A percentile compares a stretch with the other conserved stretches of the same genome.
These are phyloP conservation scores for Eimeria necatrix DNA, from an alignment of 169 alveolate genomes.

Conservation along the genomic window DNA sequence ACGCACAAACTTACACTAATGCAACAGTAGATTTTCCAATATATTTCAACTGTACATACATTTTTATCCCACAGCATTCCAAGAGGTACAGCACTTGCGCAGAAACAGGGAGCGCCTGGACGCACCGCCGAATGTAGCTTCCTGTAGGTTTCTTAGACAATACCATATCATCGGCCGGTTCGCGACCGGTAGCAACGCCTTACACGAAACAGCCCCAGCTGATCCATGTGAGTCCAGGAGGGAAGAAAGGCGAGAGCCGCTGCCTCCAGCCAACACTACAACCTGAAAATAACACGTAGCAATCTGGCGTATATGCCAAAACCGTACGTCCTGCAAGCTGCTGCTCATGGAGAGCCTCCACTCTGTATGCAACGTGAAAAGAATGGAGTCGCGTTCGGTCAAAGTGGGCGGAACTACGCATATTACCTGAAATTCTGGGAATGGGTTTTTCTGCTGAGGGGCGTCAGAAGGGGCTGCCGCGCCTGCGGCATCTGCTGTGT, in stretches of 20 bases:
- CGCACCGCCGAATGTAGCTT: constrained; percentile 80
- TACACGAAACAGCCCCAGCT: constrained; percentile 63
- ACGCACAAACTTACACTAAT: not conserved
- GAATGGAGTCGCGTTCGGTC: too few relatives aligned
- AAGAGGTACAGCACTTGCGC: too few relatives aligned
- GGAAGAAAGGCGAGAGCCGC: constrained; percentile 75
- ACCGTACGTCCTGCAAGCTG: too few relatives aligned
- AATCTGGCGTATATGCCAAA: not conserved
- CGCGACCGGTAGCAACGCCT: constrained; percentile 81
- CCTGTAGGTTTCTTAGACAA: constrained; percentile 78
- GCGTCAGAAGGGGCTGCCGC: constrained; percentile 65
- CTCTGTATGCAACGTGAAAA: too few relatives aligned
- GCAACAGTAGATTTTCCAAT: not conserved
- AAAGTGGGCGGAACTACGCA: not conserved
- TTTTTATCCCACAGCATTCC: too few relatives aligned
- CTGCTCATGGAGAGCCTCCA: too few relatives aligned
- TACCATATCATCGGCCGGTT: constrained; percentile 81
- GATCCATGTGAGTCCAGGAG: constrained; percentile 18
- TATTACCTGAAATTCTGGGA: constrained; percentile 73
- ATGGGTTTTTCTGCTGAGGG: constrained; percentile 60
- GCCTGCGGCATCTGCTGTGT: constrained; percentile 18
- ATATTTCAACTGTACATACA: too few relatives aligned
- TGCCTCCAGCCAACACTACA: constrained; percentile 79
- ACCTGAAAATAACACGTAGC: constrained; percentile 55
- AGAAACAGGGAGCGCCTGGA: too few relatives aligned